Evolutionary conservation across 2,329 filamentous ascomycete species (phyloP).

Genomic region (Diaporthe vexans): DNA sequence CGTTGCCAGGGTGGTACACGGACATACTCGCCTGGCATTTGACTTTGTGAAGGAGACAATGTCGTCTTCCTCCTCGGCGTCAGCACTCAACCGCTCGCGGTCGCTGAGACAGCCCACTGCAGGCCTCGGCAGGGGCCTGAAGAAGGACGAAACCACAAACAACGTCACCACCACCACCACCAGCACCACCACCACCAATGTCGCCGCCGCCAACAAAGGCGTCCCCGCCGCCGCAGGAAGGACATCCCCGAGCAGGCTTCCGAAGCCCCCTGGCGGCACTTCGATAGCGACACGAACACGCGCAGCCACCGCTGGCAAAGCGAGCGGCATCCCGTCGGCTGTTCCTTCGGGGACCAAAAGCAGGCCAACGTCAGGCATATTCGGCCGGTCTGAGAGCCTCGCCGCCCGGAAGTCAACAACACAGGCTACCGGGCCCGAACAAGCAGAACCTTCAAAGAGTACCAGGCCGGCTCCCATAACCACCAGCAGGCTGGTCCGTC

Average conservation of each 20-base stretch:
- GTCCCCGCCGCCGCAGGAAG: conserved; percentile 40
- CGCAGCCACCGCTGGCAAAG: conserved; percentile 19
- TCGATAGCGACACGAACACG: conserved; percentile 45
- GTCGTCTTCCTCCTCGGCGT: conserved; percentile 37
- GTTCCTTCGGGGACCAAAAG: conserved; percentile 32
- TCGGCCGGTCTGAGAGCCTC: conserved; percentile 42
- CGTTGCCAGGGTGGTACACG: conserved; percentile 11
- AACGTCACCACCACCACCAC: conserved; percentile 25
- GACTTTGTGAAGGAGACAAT: conserved; percentile 28
- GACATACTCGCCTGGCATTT: conserved; percentile 3
- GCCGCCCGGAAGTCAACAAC: conserved; percentile 46
- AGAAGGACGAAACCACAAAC: conserved; percentile 29
- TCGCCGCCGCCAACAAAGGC: conserved; percentile 4
- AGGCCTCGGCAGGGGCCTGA: conserved; percentile 31
- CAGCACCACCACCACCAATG: conserved; percentile 16
- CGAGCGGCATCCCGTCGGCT: background rate
- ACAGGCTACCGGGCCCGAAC: conserved; percentile 36
- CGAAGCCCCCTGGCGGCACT: conserved; percentile 59
- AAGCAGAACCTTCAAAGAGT: conserved; percentile 13
- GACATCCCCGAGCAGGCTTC: conserved; percentile 64
- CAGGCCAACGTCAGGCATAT: conserved; percentile 45
- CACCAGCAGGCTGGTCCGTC: conserved; percentile 41
- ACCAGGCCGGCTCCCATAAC: conserved; percentile 41
- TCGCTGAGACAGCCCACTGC: conserved; percentile 39
- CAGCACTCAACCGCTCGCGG: conserved; percentile 38